phyloP scores from a whole-genome alignment of 495 filamentous ascomycete genomes.

The Xylaria flabelliformis region DNA sequence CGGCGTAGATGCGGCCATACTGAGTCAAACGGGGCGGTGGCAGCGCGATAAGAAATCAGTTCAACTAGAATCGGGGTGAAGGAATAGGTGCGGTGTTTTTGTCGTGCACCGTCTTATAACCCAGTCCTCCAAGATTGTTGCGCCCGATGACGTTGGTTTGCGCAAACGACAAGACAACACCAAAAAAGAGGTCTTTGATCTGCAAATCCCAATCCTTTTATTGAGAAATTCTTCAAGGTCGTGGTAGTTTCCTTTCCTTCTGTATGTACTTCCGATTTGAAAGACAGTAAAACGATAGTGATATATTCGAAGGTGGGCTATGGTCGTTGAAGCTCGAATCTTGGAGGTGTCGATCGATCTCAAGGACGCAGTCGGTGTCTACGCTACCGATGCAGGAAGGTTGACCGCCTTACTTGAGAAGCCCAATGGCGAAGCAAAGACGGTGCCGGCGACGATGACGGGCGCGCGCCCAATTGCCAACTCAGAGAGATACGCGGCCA shows the following conservation, averaged over 20 bases:
- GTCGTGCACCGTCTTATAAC: background rate
- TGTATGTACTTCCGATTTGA: background rate
- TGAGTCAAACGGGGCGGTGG: background rate
- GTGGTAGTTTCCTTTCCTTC: background rate
- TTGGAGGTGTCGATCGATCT: conserved; percentile 15
- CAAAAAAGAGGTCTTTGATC: background rate
- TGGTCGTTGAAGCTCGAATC: conserved; percentile 1
- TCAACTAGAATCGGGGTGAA: background rate
- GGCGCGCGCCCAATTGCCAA: conserved; percentile 22
- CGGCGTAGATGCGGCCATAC: conserved; percentile 50
- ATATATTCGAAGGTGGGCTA: background rate
- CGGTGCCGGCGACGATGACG: conserved; percentile 9
- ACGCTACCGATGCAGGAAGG: background rate
- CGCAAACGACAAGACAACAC: background rate
- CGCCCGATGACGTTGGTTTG: background rate
- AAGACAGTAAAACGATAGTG: background rate
- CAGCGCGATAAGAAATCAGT: background rate
- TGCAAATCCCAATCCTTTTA: background rate
- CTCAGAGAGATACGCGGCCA: conserved; percentile 1
- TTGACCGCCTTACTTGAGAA: conserved; percentile 8
- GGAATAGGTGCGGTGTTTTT: background rate
- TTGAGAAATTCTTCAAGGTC: background rate
- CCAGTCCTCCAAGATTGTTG: background rate
- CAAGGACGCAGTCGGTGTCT: background rate
- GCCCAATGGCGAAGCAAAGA: conserved; percentile 12